Evolutionary conservation across 805 yeast genomes (phyloP).

Genomic region (Wickerhamiella siamensis): DNA sequence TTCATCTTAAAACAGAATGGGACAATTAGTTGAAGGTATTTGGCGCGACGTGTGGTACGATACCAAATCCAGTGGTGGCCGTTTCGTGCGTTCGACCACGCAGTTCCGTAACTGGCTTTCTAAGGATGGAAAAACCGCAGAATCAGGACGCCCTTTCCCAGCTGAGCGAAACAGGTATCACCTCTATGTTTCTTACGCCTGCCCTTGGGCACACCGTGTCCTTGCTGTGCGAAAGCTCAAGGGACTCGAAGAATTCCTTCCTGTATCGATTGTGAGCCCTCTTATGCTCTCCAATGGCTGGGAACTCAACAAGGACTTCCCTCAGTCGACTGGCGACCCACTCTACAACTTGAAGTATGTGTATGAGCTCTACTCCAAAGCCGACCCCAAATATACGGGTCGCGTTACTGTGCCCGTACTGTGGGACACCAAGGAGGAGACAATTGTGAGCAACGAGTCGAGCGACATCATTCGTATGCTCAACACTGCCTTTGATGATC

Average conservation of each 20-base stretch:
- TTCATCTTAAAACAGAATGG: conserved; percentile 15
- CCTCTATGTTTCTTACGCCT: conserved; percentile 72
- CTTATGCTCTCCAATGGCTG: conserved; percentile 78
- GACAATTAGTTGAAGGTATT: conserved; percentile 19
- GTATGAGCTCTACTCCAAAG: conserved; percentile 59
- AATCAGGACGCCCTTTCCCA: conserved; percentile 29
- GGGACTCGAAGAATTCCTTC: conserved; percentile 43
- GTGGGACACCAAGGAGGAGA: conserved; percentile 72
- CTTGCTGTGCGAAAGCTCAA: conserved; percentile 59
- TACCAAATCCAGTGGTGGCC: conserved; percentile 18
- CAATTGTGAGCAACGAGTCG: conserved; percentile 86
- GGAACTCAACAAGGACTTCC: conserved; percentile 51
- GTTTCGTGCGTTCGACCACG: conserved; percentile 16
- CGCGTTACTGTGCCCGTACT: conserved; percentile 86
- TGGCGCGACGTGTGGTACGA: conserved; percentile 21
- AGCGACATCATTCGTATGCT: conserved; percentile 79
- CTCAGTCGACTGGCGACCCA: conserved; percentile 41
- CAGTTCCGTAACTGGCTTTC: conserved; percentile 18
- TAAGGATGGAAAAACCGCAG: conserved; percentile 8
- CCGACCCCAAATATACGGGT: conserved; percentile 61
- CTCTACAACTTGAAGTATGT: conserved; percentile 45
- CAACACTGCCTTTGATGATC: conserved; percentile 50
- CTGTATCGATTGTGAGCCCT: conserved; percentile 74
- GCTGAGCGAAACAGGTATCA: conserved; percentile 78
- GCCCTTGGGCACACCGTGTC: conserved; percentile 95